Conservation (phyloP, 306 rosid genomes). For the apple (Malus domestica) region DNA sequence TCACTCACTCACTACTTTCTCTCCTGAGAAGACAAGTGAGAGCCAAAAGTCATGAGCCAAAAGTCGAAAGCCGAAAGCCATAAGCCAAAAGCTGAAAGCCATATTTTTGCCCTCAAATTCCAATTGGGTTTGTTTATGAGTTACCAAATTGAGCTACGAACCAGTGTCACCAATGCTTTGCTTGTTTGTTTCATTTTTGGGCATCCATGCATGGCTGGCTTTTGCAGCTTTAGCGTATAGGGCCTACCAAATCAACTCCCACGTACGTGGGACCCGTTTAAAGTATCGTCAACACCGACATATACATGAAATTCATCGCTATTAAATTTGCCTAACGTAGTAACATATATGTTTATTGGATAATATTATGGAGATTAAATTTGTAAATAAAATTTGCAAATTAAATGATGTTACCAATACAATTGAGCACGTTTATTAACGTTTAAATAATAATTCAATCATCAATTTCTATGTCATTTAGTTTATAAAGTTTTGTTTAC, state of each 20-base stretch:
- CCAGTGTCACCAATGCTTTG: conserved; percentile 24
- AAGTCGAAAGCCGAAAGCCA: neutral
- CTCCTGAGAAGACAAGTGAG: neutral
- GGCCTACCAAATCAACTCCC: neutral
- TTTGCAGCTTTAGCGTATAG: neutral
- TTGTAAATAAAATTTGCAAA: too few species aligned
- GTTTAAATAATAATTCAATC: too few species aligned
- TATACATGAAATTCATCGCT: neutral
- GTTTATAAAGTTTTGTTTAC: too few species aligned
- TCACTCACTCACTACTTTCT: conserved; percentile 17
- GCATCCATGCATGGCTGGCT: conserved; percentile 15
- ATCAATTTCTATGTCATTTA: too few species aligned
- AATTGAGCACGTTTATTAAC: too few species aligned
- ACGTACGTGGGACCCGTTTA: neutral
- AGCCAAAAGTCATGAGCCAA: neutral
- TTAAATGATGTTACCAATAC: too few species aligned
- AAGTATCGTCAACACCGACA: neutral
- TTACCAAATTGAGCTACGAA: conserved; percentile 22
- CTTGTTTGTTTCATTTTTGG: conserved; percentile 28
- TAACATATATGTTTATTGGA: neutral
- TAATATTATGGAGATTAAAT: too few species aligned
- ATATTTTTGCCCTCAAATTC: conserved; percentile 17
- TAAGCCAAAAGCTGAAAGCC: neutral
- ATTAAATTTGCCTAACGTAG: neutral
- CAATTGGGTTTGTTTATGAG: conserved; percentile 19